Base-by-base conservation (phyloP, 306 rosid genomes). In the Quercus mongolica region DNA sequence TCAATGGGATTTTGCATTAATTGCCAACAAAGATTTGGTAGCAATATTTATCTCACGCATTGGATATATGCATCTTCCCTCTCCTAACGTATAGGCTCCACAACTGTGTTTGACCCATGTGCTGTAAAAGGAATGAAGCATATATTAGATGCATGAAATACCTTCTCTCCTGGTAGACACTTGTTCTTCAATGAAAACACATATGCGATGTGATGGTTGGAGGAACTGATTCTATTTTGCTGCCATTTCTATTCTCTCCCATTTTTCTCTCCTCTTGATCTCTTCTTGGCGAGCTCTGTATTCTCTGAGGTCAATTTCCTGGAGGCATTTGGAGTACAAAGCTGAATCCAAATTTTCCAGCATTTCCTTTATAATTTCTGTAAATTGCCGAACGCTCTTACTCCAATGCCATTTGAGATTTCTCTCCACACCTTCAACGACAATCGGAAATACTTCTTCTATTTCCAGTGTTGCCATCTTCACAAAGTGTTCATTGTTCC, bases 401-500 rank as follows among this genome's bases (percentile, higher is more conserved):
- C 89, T 85, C 97, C 97, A 91, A 69, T 94, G 99, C 89, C 92
- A 83, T 82, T 80, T 87, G 1, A 91, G 78, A 78, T 88, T 92
- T 85, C 80, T 87, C 80, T 92, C 97, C 83, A 94, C 86, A 9
- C 97, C 97, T 78, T 84, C 82, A 9, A 92, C 87, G 5, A 94
- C 85, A 10, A 91, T 78, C 1, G 91, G 97, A 69, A 90, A 89
- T 56, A 94, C 97, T 70, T 92, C 90, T 20, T 82, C 92, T 44
- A 85, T 76, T 73, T 86, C 92, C 62, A 74, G 84, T 6, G 87
- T 78, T 38, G 85, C 96, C 97, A 92, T 90, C 80, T 83, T 91
- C 71, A 91, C 92, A 54, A 94, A 94, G 18, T 89, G 92, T 83
- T 92, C 97, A 57, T 89, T 94, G 92, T 91, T 94, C 99, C 97